Base-by-base conservation (phyloP, 352 stramenopile genomes). In the Globisporangium polare region DNA sequence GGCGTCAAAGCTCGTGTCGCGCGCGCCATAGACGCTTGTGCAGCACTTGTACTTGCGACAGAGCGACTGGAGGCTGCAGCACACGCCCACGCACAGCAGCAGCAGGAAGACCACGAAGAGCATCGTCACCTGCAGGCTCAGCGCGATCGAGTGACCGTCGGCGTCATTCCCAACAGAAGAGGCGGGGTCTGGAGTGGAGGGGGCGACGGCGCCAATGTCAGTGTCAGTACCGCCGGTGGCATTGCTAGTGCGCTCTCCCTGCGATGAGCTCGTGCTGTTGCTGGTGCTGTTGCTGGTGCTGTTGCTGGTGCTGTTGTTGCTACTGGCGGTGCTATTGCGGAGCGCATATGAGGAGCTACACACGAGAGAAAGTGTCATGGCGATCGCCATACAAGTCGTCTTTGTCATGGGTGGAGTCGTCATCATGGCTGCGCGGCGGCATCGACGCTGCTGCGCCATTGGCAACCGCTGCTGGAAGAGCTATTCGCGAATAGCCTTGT, bases 101-200 rank as follows among this genome's bases (percentile, higher is more conserved):
- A 79, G 13, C 27, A 73, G 31, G 42, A 80, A 80, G 8, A 80
- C 56, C 24, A 80, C 46, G 20, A 79, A 58, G 42, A 78, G 43
- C 52, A 75, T 66, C 12, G 47, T 74, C 24, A 76, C 50, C 20
- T 78, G 58, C 9, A 74, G 58, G 17, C 62, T 62, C 49, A 68
- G 37, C 18, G 26, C n/a, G 29, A 26, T 35, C 5, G 13, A n/a
- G 24, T 53, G 27, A 24, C 53, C 35, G 29, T 33, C 29, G n/a
- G 17, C 27, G 1, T 33, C 24, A n/a, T 22, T 42, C 18, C 17
- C 26, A 0, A 15, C 22, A n/a, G 45, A 31, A n/a, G 45, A 31
- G 20, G 18, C 22, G 33, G 18, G 2, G 27, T 20, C 35, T 18
- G 45, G 13, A 4, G n/a, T 6, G 5, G 49, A 18, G 6, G 49